phyloP scores from a whole-genome alignment of 306 rosid genomes.

The Trifolium pratense region DNA sequence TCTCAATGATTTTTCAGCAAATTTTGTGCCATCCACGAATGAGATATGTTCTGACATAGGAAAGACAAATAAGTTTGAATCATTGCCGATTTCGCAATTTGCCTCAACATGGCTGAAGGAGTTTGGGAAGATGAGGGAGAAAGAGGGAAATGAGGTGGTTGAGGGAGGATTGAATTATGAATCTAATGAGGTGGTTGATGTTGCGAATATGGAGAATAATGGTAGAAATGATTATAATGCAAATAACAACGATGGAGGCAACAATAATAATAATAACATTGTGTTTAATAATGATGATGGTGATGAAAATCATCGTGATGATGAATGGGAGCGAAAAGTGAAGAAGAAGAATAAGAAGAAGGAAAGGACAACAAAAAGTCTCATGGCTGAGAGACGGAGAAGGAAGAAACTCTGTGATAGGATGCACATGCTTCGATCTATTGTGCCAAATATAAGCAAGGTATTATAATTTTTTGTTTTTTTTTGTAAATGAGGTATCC shows the following conservation, averaged over 20 bases:
- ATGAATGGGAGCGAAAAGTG: constrained; percentile 66
- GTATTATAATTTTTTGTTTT: constrained; percentile 39
- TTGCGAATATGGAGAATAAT: constrained; percentile 46
- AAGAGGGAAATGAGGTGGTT: constrained; percentile 44
- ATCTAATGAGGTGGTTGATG: constrained; percentile 61
- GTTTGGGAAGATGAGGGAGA: constrained; percentile 41
- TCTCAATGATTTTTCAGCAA: constrained; percentile 50
- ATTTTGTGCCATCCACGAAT: constrained; percentile 63
- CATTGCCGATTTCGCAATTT: constrained; percentile 1
- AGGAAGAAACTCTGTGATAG: constrained; percentile 90
- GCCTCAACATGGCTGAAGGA: constrained; percentile 38
- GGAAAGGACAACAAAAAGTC: constrained; percentile 78
- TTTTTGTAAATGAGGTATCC: no score
- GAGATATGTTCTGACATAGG: constrained; percentile 46
- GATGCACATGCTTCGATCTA: constrained; percentile 87
- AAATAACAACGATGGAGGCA: constrained; percentile 22
- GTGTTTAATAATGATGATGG: not conserved
- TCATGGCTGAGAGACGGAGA: constrained; percentile 92
- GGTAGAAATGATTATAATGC: constrained; percentile 53
- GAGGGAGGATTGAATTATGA: constrained; percentile 69
- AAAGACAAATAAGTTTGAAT: constrained; percentile 42
- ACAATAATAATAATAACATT: not conserved
- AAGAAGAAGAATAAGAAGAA: constrained; percentile 80
- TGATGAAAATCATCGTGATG: not conserved
- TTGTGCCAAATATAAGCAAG: constrained; percentile 96